Evolutionary conservation across 495 filamentous ascomycete species (phyloP).

Genomic region (Hypomontagnella submonticulosa): DNA sequence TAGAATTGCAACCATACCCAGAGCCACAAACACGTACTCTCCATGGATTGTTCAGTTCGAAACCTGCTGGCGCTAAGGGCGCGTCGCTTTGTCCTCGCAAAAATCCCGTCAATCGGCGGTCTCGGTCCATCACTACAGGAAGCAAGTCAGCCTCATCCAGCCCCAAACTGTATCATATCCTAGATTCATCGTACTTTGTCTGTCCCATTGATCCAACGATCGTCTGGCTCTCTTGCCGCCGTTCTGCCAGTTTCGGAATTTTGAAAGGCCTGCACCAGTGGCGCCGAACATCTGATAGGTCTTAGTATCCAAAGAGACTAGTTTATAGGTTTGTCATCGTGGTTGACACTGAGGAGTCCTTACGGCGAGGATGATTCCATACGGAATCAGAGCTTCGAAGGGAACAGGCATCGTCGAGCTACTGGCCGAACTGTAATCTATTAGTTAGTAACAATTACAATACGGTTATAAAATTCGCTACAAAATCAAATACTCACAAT

Average conservation of each 20-base stretch:
- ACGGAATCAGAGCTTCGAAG: constrained; percentile 94
- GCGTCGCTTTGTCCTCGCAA: constrained; percentile 88
- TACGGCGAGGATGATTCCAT: constrained; percentile 89
- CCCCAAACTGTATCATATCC: not conserved
- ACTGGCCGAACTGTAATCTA: constrained; percentile 7
- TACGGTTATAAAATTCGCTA: not conserved
- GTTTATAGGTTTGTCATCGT: constrained; percentile 35
- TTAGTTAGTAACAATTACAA: constrained; percentile 6
- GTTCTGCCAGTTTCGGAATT: constrained; percentile 81
- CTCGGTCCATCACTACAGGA: constrained; percentile 92
- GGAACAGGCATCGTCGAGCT: constrained; percentile 84
- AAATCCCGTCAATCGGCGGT: constrained; percentile 86
- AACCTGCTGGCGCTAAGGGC: constrained; percentile 80
- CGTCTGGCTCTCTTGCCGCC: constrained; percentile 87
- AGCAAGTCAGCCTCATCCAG: constrained; percentile 48
- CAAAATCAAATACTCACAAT: constrained; percentile 15
- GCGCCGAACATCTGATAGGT: constrained; percentile 84
- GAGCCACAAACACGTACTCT: constrained; percentile 59
- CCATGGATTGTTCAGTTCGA: constrained; percentile 97
- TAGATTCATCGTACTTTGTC: constrained; percentile 73
- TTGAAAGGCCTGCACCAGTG: constrained; percentile 78
- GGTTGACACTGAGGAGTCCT: constrained; percentile 51
- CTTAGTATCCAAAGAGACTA: constrained; percentile 44
- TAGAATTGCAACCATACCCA: constrained; percentile 12
- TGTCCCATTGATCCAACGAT: constrained; percentile 92